Evolutionary conservation across 805 yeast genomes (phyloP), one percentile per base, ranked within the genome.

Genomic region (Kuraishia hungarica): DNA sequence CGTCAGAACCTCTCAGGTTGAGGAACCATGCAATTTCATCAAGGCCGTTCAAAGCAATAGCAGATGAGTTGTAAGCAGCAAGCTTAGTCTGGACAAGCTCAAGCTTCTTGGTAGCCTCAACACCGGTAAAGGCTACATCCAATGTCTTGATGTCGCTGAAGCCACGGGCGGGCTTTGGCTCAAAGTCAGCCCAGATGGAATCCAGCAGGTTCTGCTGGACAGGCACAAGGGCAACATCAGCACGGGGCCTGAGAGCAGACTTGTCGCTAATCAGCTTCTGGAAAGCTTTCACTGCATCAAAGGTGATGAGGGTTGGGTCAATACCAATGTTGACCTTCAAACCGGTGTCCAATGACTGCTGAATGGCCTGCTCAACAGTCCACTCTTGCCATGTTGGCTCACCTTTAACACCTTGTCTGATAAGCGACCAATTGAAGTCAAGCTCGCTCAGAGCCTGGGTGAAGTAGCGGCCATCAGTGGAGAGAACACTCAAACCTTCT

Each of bases 401-500:
- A 56, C 73, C 77, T 54, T 67, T 65, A 5, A 76, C 72, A 29
- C 82, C 82, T 61, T 80, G 83, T 61, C 74, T 80, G 60, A 82
- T 69, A 57, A 82, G 71, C 5, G 66, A 58, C 87, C 87, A 82
- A 66, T 82, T 82, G 61, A 78, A 79, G 64, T 82, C 87, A 57
- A 82, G 70, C 64, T 81, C 84, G 62, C 79, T 74, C 46, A 72
- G 59, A 2, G 86, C 87, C 63, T 82, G 87, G 54, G 74, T 75
- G 62, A 81, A 82, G 66, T 82, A 82, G 55, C 87, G 68, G 19
- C 84, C 83, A 62, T 82, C 87, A 4, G 87, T 82, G 0, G 84
- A 75, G 58, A 82, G 72, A 1, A 79, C 81, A 28, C 82, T 79
- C 53, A 71, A 62, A 2, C 85, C 85, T 60, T 79, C 81, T n/a